Base-by-base conservation (phyloP, 2,329 filamentous ascomycete species). In the Xylariaceae sp. region DNA sequence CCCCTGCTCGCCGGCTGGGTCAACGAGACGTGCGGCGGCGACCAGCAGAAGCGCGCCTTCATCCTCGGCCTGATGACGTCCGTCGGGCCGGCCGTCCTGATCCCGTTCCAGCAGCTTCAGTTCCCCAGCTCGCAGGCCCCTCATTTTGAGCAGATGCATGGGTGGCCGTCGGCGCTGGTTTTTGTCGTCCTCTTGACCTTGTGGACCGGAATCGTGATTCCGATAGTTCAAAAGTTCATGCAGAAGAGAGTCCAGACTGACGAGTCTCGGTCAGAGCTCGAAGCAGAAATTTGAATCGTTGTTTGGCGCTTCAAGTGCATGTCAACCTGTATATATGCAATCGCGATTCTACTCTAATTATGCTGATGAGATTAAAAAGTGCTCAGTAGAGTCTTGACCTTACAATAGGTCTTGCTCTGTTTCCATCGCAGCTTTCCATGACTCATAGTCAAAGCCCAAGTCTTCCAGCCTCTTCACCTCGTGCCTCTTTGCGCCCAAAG, bases 391-490 rank as follows among this genome's bases (percentile, higher is more conserved):
- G n/a, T n/a, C n/a, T n/a, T n/a, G 3, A 65, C 39, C 29, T 58
- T 43, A 9, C 53, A 49, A 13, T 59, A 50, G 15, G 12, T 26
- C 15, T 13, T 13, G 7, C 12, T 26, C 33, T 16, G 36, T 37
- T 16, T 38, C 40, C 27, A n/a, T 5, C 27, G 14, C 27, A 5
- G 13, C 8, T 15, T 18, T 18, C 13, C 16, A 16, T 10, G 13
- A 4, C 30, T 67, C 63, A 51, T 71, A 85, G 35, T 65, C 55
- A 49, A 83, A 84, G 0, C 86, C 89, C 18, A 94, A 64, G 45
- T 93, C 82, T 42, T 75, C 70, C 15, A 93, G 55, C 3, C 67
- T 77, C 57, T 86, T 83, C 22, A 89, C 83, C 11, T 77, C 68
- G 1, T 72, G 67, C 12, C 24, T 7, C 33, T 46, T 46, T 5